These are phyloP conservation scores for Magnolia changhungtana DNA, from an alignment of 164 flowering plant species.

Conservation along the genomic window DNA sequence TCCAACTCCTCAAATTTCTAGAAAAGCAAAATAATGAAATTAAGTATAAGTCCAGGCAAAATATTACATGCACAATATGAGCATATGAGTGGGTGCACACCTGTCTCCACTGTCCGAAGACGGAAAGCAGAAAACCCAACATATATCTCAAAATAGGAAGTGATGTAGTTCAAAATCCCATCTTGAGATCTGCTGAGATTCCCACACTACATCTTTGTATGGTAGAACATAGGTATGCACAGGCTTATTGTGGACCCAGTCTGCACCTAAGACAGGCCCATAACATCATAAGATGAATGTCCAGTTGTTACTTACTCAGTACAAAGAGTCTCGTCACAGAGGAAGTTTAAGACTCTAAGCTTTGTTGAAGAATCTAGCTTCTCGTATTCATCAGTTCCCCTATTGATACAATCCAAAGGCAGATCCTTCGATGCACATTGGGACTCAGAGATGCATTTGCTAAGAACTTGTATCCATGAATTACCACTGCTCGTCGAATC, in stretches of 20 bases:
- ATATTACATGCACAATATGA: no score
- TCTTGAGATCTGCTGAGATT: no score
- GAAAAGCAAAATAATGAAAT: not conserved
- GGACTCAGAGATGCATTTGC: constrained; percentile 47
- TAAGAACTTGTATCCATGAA: constrained; percentile 60
- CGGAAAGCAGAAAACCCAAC: no score
- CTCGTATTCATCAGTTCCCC: constrained; percentile 40
- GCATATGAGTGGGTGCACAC: no score
- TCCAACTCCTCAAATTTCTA: constrained; percentile 67
- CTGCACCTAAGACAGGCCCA: no score
- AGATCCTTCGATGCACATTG: constrained; percentile 28
- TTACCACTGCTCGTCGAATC: constrained; percentile 28
- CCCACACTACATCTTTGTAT: no score
- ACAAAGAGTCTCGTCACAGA: constrained; percentile 76
- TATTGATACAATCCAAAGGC: constrained; percentile 28
- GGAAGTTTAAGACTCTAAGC: constrained; percentile 56
- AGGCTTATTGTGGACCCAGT: no score
- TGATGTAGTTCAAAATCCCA: no score
- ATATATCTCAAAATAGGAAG: no score
- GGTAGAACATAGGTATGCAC: no score
- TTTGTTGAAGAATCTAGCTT: constrained; percentile 44
- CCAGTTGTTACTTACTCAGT: constrained; percentile 52
- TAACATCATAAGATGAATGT: no score
- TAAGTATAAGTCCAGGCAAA: not conserved
- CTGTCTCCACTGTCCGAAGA: no score